These are phyloP conservation scores for Ceratocystiopsis minuta DNA, from an alignment of 2,329 filamentous ascomycete genomes.

Conservation along the genomic window DNA sequence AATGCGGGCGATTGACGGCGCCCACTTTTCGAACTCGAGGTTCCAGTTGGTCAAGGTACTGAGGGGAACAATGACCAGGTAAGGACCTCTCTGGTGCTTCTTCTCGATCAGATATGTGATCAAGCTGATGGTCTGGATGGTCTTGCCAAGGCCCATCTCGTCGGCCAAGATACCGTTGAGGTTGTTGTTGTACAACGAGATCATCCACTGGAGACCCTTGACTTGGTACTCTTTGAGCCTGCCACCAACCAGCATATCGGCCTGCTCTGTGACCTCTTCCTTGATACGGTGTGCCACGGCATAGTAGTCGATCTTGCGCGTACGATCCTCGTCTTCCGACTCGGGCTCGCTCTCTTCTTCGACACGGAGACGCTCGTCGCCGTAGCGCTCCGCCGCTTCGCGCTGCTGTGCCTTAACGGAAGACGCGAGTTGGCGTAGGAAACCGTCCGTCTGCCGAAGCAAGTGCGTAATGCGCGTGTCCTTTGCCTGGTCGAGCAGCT, in stretches of 20 bases:
- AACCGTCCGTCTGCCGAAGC: slow-evolving; percentile 91
- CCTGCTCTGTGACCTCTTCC: slow-evolving; percentile 75
- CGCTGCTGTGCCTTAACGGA: slow-evolving; percentile 92
- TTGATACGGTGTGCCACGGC: slow-evolving; percentile 91
- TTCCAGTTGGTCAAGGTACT: slow-evolving; percentile 99
- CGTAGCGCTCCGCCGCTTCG: slow-evolving; percentile 61
- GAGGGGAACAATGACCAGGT: slow-evolving; percentile 88
- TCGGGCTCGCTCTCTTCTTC: slow-evolving; percentile 47
- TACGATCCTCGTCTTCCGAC: slow-evolving; percentile 51
- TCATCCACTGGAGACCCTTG: slow-evolving; percentile 99
- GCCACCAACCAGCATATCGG: slow-evolving; percentile 75
- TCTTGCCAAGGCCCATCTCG: slow-evolving; percentile 99
- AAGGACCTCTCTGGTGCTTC: slow-evolving; percentile 82
- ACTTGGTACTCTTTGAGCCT: slow-evolving; percentile 92
- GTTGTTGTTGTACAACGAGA: slow-evolving; percentile 99
- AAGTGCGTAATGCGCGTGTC: slow-evolving; percentile 97
- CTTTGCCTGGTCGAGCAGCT: slow-evolving; percentile 93
- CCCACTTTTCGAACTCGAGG: slow-evolving; percentile 97
- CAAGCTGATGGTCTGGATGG: slow-evolving; percentile 95
- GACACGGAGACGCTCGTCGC: slow-evolving; percentile 37
- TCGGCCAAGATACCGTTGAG: slow-evolving; percentile 96
- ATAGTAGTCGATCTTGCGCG: slow-evolving; percentile 92
- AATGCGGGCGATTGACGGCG: slow-evolving; percentile 66
- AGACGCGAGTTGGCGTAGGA: slow-evolving; percentile 84
- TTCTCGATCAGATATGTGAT: slow-evolving; percentile 94